Evolutionary conservation across 805 yeast species (phyloP), one percentile per base, ranked within the genome.

Genomic region (Novakomyces olei): DNA sequence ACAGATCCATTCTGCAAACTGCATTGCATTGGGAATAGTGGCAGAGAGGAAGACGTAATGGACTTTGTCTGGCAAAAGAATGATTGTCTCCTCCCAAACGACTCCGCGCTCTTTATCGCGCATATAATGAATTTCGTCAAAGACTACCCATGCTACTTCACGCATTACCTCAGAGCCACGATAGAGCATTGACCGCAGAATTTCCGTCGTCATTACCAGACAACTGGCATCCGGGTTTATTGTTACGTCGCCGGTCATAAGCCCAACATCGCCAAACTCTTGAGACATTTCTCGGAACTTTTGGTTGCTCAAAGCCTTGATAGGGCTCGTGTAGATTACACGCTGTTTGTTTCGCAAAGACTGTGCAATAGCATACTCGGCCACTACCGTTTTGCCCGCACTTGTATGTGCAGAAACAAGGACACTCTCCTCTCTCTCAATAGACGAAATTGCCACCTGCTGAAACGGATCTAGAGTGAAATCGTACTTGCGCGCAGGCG

Each of bases 51-150:
- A 78, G 3, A 85, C 94, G 47, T 83, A 80, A 42, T 77, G 85
- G 12, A 88, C 95, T 60, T 83, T 83, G 45, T 91, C 95, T 3
- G 99, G 99, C 27, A 88, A 61, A 49, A 88, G 59, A 37, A 88
- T 88, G 41, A 88, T 85, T 10, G 96, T 85, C 54, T 88, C 99
- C 57, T 88, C 99, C 99, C 99, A 88, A 23, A 88, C 98, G 34
- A 88, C 99, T 52, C 99, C 99, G 57, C 99, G 71, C 43, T 81
- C 88, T 44, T 80, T 75, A 52, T 88, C 99, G 57, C 95, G 72
- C 91, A 88, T 88, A 55, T 88, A 88, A 57, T 88, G 99, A 29
- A 88, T 94, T 52, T 88, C 99, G 54, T 88, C 99, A 42, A 88
- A 88, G 26, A 88, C 72, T 32, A 88, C 98, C 93, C 94, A 88